These are phyloP conservation scores for Dipteronia sinensis DNA, from an alignment of 345 rosid species.

Conservation along the genomic window DNA sequence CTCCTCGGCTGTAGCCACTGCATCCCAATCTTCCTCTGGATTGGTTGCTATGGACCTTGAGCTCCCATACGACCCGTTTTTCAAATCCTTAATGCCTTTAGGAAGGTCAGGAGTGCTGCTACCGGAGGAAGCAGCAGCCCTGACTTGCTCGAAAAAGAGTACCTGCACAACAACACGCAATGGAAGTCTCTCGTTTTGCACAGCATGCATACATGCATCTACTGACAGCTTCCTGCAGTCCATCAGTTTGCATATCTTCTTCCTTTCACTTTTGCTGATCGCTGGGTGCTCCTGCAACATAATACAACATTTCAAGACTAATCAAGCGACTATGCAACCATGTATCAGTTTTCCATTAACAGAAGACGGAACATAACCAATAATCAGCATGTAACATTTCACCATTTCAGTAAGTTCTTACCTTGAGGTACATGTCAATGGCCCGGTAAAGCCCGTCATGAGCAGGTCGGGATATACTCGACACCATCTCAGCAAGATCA, in stretches of 20 bases:
- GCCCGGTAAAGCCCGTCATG: slow-evolving; percentile 88
- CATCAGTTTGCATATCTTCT: slow-evolving; percentile 82
- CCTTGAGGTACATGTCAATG: slow-evolving; percentile 81
- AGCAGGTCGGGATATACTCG: slow-evolving; percentile 64
- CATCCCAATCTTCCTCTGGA: slow-evolving; percentile 87
- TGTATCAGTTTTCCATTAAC: not conserved
- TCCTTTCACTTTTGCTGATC: slow-evolving; percentile 78
- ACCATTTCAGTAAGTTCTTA: slow-evolving; percentile 22
- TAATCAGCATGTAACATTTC: not conserved
- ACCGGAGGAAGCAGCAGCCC: slow-evolving; percentile 72
- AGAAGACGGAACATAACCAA: not conserved
- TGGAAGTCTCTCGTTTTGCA: slow-evolving; percentile 85
- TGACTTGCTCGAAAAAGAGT: slow-evolving; percentile 82
- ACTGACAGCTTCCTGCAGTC: slow-evolving; percentile 85
- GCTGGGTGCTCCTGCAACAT: slow-evolving; percentile 66
- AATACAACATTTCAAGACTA: not conserved
- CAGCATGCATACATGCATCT: slow-evolving; percentile 84
- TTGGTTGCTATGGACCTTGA: slow-evolving; percentile 67
- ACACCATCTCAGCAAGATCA: slow-evolving; percentile 68
- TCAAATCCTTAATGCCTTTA: slow-evolving; percentile 53
- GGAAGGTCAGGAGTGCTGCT: slow-evolving; percentile 85
- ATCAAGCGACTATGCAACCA: not conserved
- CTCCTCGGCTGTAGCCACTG: slow-evolving; percentile 68
- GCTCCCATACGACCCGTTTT: slow-evolving; percentile 58
- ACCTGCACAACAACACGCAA: slow-evolving; percentile 78